Evolutionary conservation across 2,329 filamentous ascomycete species (phyloP), one percentile per base, ranked within the genome.

Genomic region (Cyphellophora europaea): DNA sequence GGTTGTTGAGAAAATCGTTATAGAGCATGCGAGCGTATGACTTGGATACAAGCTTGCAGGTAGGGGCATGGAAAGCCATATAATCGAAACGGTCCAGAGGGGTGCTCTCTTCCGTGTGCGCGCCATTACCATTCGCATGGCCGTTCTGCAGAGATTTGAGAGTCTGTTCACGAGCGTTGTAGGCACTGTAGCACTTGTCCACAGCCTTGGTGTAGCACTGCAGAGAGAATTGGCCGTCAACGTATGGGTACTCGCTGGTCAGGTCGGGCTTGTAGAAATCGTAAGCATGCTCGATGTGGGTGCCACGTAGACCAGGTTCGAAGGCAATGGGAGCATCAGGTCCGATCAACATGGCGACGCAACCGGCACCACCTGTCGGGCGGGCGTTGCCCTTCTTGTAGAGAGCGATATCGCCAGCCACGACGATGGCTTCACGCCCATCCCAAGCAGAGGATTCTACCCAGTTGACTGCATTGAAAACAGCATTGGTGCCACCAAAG

Each of bases 201-300:
- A 89, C 77, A 33, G 83, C 82, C 66, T 83, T 74, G 45, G 71
- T 82, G 65, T 89, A 89, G 72, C 83, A 89, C 61, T 68, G 80
- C 58, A 87, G 61, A 32, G 83, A 89, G 71, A 78, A 87, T 61
- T 88, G 82, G 42, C 83, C 83, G 52, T 89, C 83, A 39, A 89
- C 83, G 54, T 84, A 79, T 45, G 83, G 83, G 66, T 89, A 89
- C 65, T 89, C 83, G 72, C 79, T 85, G 54, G 82, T 82, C 48
- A 89, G 69, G 62, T 89, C 83, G 53, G 83, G 82, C 77, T 89
- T 89, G 77, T 86, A 89, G 61, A 89, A 89, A 62, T 89, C 83
- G 62, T 89, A 91, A 51, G 79, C 79, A 65, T 89, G 83, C 60
- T 79, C 71, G 77, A 88, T 80, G 69, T 84, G 86, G 52, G 71